phyloP scores from a whole-genome alignment of 73 alveolate species.

The Paramecium primaurelia region DNA sequence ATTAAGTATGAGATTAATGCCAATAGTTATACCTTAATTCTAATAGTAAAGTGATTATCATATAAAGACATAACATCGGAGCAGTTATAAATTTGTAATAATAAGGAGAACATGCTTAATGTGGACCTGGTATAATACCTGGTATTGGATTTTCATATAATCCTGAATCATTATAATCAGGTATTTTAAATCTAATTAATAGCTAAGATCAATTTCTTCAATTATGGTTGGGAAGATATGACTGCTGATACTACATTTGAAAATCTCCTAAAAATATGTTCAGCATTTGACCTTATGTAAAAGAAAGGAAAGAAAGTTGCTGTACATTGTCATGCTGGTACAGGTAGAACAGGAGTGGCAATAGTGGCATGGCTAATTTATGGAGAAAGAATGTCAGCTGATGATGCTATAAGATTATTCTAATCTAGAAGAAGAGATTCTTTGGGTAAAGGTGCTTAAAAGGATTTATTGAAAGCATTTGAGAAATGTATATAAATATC shows the following conservation, averaged over 20 bases:
- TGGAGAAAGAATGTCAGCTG: constrained; percentile 59
- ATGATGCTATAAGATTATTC: constrained; percentile 61
- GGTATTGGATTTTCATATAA: constrained; percentile 65
- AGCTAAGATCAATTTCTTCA: constrained; percentile 61
- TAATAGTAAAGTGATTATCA: neutral
- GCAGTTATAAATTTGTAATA: constrained; percentile 63
- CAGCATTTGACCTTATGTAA: constrained; percentile 48
- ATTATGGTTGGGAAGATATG: constrained; percentile 79
- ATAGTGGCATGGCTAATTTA: constrained; percentile 66
- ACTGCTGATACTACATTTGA: constrained; percentile 57
- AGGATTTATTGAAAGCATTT: neutral
- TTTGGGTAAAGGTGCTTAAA: neutral
- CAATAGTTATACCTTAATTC: constrained; percentile 36
- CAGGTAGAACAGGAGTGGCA: constrained; percentile 78
- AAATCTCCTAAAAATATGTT: constrained; percentile 53
- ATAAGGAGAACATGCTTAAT: constrained; percentile 80
- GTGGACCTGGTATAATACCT: constrained; percentile 70
- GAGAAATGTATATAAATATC: neutral
- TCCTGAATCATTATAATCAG: constrained; percentile 62
- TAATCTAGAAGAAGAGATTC: constrained; percentile 56
- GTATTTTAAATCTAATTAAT: neutral
- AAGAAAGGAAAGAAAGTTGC: constrained; percentile 65
- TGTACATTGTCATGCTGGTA: constrained; percentile 81
- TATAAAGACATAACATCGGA: constrained; percentile 42
- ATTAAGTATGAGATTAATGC: constrained; percentile 46